These are phyloP conservation scores for Rosa hybrid DNA, from an alignment of 331 rosid genomes.

Conservation along the genomic window DNA sequence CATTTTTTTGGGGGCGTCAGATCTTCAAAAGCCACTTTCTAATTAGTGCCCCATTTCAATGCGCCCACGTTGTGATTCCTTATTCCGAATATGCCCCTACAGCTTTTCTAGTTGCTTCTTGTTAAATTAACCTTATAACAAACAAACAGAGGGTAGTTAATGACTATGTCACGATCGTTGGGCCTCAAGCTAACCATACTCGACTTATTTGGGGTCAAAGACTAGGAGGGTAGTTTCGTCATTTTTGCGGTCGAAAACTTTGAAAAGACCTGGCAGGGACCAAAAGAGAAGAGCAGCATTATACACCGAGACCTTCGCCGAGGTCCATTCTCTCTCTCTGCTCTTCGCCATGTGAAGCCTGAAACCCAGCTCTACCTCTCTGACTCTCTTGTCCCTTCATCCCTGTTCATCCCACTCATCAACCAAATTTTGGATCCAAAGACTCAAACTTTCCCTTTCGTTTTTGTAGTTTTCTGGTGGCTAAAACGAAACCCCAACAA, in stretches of 20 bases:
- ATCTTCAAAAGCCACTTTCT: slow-evolving; percentile 16
- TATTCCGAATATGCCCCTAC: slow-evolving; percentile 4
- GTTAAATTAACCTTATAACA: background rate
- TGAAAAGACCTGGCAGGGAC: slow-evolving; percentile 8
- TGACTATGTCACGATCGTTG: slow-evolving; percentile 6
- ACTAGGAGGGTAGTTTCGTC: slow-evolving; percentile 19
- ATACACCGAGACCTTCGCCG: slow-evolving; percentile 34
- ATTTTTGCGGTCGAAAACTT: background rate
- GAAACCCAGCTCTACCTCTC: slow-evolving; percentile 7
- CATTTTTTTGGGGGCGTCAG: background rate
- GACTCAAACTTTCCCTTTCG: background rate
- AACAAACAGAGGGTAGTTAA: background rate
- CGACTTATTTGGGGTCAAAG: background rate
- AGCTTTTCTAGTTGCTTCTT: background rate
- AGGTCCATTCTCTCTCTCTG: slow-evolving; percentile 23
- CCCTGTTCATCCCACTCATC: background rate
- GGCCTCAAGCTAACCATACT: background rate
- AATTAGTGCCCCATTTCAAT: slow-evolving; percentile 18
- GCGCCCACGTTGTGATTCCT: slow-evolving; percentile 13
- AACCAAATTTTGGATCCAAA: slow-evolving; percentile 2
- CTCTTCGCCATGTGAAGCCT: slow-evolving; percentile 36
- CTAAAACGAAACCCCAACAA: slow-evolving; percentile 58
- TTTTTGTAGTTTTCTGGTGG: background rate
- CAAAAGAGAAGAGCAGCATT: slow-evolving; percentile 12
- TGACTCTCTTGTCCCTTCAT: slow-evolving; percentile 13